Conservation (phyloP, 1,139 yeast genomes). For the Magnusiomyces suaveolens region DNA sequence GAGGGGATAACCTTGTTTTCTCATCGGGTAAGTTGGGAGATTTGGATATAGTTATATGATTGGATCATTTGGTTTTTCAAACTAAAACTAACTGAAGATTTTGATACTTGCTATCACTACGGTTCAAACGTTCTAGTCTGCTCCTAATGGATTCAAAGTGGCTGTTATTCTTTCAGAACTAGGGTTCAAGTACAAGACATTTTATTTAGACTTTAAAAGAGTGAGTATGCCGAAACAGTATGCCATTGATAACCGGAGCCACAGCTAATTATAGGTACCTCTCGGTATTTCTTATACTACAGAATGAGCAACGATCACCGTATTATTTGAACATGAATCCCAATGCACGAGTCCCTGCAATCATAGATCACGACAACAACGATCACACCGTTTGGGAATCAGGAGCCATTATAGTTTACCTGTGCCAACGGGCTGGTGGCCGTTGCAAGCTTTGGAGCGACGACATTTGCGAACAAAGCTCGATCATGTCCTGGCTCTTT, state of each 20-base stretch:
- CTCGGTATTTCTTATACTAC: background rate
- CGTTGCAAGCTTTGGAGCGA: conserved; percentile 72
- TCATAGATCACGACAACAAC: conserved; percentile 75
- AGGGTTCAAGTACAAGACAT: conserved; percentile 68
- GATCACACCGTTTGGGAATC: conserved; percentile 88
- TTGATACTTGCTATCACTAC: no score
- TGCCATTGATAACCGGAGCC: no score
- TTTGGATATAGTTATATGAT: no score
- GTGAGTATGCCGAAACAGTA: conserved; percentile 6
- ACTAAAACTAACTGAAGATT: background rate
- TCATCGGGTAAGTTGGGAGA: conserved; percentile 43
- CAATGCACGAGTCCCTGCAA: conserved; percentile 88
- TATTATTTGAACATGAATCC: conserved; percentile 88
- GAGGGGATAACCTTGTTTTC: conserved; percentile 83
- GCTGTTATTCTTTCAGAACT: conserved; percentile 84
- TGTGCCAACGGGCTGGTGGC: conserved; percentile 56
- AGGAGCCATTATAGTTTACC: conserved; percentile 77
- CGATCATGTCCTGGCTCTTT: conserved; percentile 80
- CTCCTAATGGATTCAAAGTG: conserved; percentile 94
- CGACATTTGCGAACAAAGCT: conserved; percentile 73
- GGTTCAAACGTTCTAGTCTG: conserved; percentile 50
- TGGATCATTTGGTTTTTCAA: background rate
- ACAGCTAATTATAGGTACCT: no score
- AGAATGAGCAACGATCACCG: conserved; percentile 86
- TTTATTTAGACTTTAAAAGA: conserved; percentile 74